Evolutionary conservation across 208 protist species (phyloP).

Genomic region (Endotrypanum monterogeii): DNA sequence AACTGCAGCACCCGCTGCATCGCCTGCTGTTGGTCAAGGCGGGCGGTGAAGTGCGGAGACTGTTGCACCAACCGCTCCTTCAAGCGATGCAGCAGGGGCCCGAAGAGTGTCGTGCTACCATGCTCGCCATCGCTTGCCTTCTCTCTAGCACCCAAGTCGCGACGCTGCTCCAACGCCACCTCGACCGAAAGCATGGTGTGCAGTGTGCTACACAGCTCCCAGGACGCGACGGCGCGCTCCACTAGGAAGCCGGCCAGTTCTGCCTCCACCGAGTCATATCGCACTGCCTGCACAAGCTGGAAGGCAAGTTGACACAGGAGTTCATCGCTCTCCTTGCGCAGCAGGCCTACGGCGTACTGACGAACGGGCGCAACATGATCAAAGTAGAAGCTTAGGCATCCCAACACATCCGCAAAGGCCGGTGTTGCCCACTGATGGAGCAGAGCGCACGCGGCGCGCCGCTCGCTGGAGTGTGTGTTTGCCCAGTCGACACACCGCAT

Average conservation of each 20-base stretch:
- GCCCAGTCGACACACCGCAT: constrained; percentile 93
- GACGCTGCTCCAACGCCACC: constrained; percentile 33
- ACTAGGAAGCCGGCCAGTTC: constrained; percentile 62
- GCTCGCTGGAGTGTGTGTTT: constrained; percentile 54
- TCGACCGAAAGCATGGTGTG: constrained; percentile 74
- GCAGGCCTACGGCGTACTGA: constrained; percentile 63
- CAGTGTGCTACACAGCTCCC: constrained; percentile 81
- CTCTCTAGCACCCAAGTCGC: neutral
- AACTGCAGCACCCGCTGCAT: constrained; percentile 45
- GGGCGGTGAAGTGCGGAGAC: constrained; percentile 49
- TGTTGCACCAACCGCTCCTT: constrained; percentile 31
- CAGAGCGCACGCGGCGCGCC: constrained; percentile 68
- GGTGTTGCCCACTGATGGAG: constrained; percentile 68
- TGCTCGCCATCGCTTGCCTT: constrained; percentile 3
- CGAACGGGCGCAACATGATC: constrained; percentile 53
- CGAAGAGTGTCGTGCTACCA: constrained; percentile 18
- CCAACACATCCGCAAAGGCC: constrained; percentile 63
- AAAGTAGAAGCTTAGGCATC: constrained; percentile 81
- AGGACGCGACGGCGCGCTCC: constrained; percentile 51
- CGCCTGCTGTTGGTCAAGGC: constrained; percentile 51
- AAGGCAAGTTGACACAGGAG: constrained; percentile 48
- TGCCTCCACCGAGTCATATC: constrained; percentile 63
- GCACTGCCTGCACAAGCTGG: constrained; percentile 82
- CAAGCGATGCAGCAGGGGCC: constrained; percentile 39
- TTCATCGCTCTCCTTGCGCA: constrained; percentile 50